Conservation (phyloP, 2,329 filamentous ascomycete species). For the Fusarium vanettenii region DNA sequence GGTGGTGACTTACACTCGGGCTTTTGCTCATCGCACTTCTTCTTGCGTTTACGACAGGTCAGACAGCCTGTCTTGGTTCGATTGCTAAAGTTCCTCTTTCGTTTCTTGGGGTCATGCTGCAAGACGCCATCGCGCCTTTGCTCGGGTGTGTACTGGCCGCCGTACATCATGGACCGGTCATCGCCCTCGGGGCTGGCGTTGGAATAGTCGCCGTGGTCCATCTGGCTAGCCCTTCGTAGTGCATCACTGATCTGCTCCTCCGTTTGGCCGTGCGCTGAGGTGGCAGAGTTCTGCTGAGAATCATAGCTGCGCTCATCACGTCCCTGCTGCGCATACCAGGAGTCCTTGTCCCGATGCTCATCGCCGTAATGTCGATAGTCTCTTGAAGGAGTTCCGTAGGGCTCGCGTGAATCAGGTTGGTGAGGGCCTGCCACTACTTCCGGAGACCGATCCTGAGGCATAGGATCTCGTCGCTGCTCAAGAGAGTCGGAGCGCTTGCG, state of each 20-base stretch:
- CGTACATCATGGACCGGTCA: slow-evolving; percentile 57
- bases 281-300: slow-evolving; percentile 59
- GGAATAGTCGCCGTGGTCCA: slow-evolving; percentile 62
- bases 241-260: slow-evolving; percentile 63
- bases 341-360: slow-evolving; percentile 60
- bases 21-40: slow-evolving; percentile 97
- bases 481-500: slow-evolving; percentile 77
- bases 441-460: slow-evolving; percentile 49
- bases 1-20: slow-evolving; percentile 79
- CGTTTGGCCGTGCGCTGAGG: slow-evolving; percentile 57
- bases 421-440: slow-evolving; percentile 46
- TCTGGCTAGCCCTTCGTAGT: slow-evolving; percentile 58
- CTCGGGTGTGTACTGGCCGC: slow-evolving; percentile 58
- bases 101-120: slow-evolving; percentile 73
- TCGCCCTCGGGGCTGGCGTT: slow-evolving; percentile 67
- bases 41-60: slow-evolving; percentile 91
- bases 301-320: slow-evolving; percentile 62
- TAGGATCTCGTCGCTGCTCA: slow-evolving; percentile 58
- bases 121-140: slow-evolving; percentile 61
- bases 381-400: slow-evolving; percentile 56
- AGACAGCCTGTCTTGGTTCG: slow-evolving; percentile 95
- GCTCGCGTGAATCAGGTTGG: slow-evolving; percentile 55
- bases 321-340: slow-evolving; percentile 61
- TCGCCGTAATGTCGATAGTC: slow-evolving; percentile 60
- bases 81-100: slow-evolving; percentile 89